Percentiles rank a stretch among this genome's conserved stretches.
Conservation (phyloP, 495 filamentous ascomycete species). For the Platismatia glauca region DNA sequence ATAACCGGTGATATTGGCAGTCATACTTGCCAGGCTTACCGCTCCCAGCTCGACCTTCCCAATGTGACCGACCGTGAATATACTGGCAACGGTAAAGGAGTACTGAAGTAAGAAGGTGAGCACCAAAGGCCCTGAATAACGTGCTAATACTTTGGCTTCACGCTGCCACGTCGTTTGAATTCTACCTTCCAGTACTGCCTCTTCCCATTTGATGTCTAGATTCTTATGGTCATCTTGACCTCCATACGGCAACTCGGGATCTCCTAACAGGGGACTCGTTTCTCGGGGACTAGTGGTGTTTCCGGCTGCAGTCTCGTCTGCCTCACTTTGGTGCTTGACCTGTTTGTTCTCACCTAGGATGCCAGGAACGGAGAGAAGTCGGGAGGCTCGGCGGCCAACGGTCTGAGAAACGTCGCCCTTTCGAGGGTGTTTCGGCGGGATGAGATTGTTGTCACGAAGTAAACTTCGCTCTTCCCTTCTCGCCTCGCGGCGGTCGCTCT, state of each 20-base stretch:
- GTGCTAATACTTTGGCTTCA: slow-evolving; percentile 60
- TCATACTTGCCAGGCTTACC: slow-evolving; percentile 59
- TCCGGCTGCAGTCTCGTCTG: not conserved
- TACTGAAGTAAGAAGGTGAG: slow-evolving; percentile 69
- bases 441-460: slow-evolving; percentile 66
- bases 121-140: slow-evolving; percentile 57
- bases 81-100: slow-evolving; percentile 59
- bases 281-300: slow-evolving; percentile 29
- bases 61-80: slow-evolving; percentile 59
- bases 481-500: slow-evolving; percentile 53
- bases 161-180: slow-evolving; percentile 80
- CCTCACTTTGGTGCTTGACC: slow-evolving; percentile 1
- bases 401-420: slow-evolving; percentile 49
- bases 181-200: slow-evolving; percentile 59
- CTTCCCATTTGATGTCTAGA: slow-evolving; percentile 59
- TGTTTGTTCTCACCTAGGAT: slow-evolving; percentile 16
- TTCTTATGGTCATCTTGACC: slow-evolving; percentile 31
- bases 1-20: slow-evolving; percentile 64
- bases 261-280: slow-evolving; percentile 42
- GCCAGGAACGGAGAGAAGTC: slow-evolving; percentile 13
- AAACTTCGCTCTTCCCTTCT: slow-evolving; percentile 65
- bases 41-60: slow-evolving; percentile 57
- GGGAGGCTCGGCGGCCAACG: slow-evolving; percentile 8
- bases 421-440: slow-evolving; percentile 53
- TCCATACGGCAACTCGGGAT: slow-evolving; percentile 27